A percentile compares a stretch with the other conserved stretches of the same genome.
These are phyloP conservation scores for Melanopsichium pennsylvanicum DNA, from an alignment of 1,284 basidiomycete species.

Conservation along the genomic window DNA sequence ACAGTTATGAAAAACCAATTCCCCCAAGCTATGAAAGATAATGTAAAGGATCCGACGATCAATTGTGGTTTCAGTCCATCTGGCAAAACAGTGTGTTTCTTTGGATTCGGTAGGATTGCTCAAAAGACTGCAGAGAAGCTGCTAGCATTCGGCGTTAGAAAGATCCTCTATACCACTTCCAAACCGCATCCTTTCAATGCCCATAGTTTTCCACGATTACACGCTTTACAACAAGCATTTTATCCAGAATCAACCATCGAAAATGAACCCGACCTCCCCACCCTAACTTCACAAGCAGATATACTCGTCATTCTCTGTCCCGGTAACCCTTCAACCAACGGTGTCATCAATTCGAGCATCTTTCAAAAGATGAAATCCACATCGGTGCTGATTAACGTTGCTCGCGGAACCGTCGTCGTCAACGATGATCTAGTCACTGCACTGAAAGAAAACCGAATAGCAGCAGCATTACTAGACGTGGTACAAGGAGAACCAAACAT, in stretches of 20 bases:
- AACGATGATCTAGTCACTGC: conserved; percentile 14
- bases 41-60: conserved; percentile 12
- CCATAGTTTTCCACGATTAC: conserved; percentile 6
- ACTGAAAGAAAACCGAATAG: neutral
- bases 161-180: conserved; percentile 20
- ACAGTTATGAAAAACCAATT: neutral
- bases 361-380: conserved; percentile 12
- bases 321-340: conserved; percentile 13
- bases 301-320: conserved; percentile 31
- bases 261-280: conserved; percentile 10
- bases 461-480: conserved; percentile 30
- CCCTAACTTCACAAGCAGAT: conserved; percentile 17
- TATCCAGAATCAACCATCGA: conserved; percentile 11
- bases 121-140: conserved; percentile 30
- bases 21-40: conserved; percentile 5
- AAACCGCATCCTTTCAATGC: conserved; percentile 3
- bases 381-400: conserved; percentile 24
- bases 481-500: conserved; percentile 25
- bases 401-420: conserved; percentile 23
- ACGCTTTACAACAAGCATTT: conserved; percentile 12
- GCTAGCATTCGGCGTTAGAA: conserved; percentile 7
- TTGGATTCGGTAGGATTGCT: conserved; percentile 29
- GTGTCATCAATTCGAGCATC: conserved; percentile 11
- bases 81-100: conserved; percentile 24
- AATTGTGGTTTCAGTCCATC: conserved; percentile 18